phyloP scores from a whole-genome alignment of 805 yeast species.

The Candida odintsovae region DNA sequence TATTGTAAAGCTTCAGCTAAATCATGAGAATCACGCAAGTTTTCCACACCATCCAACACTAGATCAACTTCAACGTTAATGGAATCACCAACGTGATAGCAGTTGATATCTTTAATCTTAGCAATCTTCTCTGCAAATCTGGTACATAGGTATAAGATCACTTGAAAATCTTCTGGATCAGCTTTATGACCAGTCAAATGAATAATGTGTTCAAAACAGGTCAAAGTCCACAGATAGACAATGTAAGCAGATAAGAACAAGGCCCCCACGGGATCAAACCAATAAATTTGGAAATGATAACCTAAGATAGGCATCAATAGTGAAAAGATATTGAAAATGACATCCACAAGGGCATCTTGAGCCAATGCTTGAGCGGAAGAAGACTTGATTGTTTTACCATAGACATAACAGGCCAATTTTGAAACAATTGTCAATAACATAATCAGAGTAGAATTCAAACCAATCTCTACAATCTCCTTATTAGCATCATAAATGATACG shows the following conservation, averaged over 20 bases:
- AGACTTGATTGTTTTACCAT: conserved; percentile 57
- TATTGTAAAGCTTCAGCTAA: conserved; percentile 78
- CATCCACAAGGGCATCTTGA: conserved; percentile 77
- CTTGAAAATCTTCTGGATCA: conserved; percentile 53
- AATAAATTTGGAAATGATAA: conserved; percentile 45
- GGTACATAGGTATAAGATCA: conserved; percentile 58
- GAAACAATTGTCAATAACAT: conserved; percentile 59
- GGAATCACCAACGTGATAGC: conserved; percentile 75
- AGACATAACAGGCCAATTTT: conserved; percentile 55
- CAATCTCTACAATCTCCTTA: conserved; percentile 41
- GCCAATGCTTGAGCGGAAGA: conserved; percentile 73
- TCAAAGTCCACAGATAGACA: conserved; percentile 54
- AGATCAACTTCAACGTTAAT: conserved; percentile 74
- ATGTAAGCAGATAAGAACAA: conserved; percentile 55
- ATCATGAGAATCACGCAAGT: conserved; percentile 68
- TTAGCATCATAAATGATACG: conserved; percentile 34
- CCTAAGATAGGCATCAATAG: conserved; percentile 66
- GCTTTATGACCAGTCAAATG: conserved; percentile 75
- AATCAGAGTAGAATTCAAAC: conserved; percentile 44
- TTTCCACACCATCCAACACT: conserved; percentile 44
- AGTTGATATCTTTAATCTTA: conserved; percentile 59
- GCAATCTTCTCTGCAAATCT: conserved; percentile 65
- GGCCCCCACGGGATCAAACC: conserved; percentile 77
- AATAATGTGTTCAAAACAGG: conserved; percentile 66
- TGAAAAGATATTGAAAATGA: conserved; percentile 67